Conservation (phyloP, 441 rosid species). For the Brassica hybrid region DNA sequence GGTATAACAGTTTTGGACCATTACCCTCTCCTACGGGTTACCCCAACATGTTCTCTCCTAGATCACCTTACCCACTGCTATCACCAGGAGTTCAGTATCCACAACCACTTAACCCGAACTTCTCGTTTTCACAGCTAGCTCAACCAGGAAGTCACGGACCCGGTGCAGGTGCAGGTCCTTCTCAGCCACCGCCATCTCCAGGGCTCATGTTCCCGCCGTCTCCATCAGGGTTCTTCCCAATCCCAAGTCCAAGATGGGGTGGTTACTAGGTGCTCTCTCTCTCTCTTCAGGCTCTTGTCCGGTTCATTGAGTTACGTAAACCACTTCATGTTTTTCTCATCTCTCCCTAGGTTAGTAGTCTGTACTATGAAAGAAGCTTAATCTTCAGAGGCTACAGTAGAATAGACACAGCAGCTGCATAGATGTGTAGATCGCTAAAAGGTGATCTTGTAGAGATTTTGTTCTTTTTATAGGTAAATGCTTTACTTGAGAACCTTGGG, state of each 20-base stretch:
- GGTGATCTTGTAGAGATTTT: not conserved
- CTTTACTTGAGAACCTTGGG: too few relatives aligned
- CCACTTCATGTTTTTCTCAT: not conserved
- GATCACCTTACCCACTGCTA: constrained; percentile 69
- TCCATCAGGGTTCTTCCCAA: constrained; percentile 59
- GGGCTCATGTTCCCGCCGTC: constrained; percentile 42
- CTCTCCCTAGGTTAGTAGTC: not conserved
- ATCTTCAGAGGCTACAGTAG: constrained; percentile 26
- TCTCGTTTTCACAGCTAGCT: constrained; percentile 58
- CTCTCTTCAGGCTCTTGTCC: not conserved
- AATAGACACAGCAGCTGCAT: constrained; percentile 4
- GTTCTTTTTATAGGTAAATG: too few relatives aligned
- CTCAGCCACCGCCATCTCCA: constrained; percentile 63
- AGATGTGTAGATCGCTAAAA: not conserved
- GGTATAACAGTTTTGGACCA: constrained; percentile 52
- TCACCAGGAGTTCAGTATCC: constrained; percentile 56
- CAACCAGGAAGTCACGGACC: constrained; percentile 75
- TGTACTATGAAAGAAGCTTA: too few relatives aligned
- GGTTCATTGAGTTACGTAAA: not conserved
- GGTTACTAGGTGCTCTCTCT: constrained; percentile 49
- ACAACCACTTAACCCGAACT: constrained; percentile 59
- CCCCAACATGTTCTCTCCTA: constrained; percentile 54
- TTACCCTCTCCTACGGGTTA: constrained; percentile 51
- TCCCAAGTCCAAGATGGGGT: constrained; percentile 87
- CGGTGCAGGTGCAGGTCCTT: constrained; percentile 48